Evolutionary conservation across 2,329 filamentous ascomycete genomes (phyloP).

Genomic region (Didymella glomerata): DNA sequence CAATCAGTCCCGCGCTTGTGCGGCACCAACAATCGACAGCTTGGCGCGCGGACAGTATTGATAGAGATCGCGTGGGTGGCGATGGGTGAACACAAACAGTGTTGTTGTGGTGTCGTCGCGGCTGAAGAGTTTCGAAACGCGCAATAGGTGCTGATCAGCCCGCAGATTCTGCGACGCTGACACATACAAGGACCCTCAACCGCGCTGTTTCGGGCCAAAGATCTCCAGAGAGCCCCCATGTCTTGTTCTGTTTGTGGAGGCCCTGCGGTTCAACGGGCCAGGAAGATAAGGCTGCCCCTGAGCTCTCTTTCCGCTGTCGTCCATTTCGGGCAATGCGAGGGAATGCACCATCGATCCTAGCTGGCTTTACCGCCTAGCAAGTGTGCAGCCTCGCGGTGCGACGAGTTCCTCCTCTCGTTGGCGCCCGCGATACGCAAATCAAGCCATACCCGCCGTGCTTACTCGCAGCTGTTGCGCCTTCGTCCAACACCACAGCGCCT

Average conservation of each 20-base stretch:
- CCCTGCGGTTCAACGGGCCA: slow-evolving; percentile 22
- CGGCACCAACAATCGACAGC: slow-evolving; percentile 14
- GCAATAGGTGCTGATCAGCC: slow-evolving; percentile 18
- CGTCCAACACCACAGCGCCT: slow-evolving; percentile 20
- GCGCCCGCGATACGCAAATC: slow-evolving; percentile 24
- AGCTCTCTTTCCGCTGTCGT: slow-evolving; percentile 5
- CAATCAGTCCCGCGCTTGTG: slow-evolving; percentile 18
- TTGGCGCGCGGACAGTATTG: slow-evolving; percentile 2
- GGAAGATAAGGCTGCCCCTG: slow-evolving; percentile 19
- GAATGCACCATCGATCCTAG: slow-evolving; percentile 6
- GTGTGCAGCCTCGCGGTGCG: slow-evolving; percentile 21
- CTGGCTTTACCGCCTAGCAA: slow-evolving; percentile 5
- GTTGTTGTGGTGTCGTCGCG: slow-evolving; percentile 17
- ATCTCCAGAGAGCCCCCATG: slow-evolving; percentile 20
- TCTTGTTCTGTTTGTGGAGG: slow-evolving; percentile 21
- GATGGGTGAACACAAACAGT: slow-evolving; percentile 1
- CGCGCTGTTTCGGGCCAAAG: slow-evolving; percentile 17
- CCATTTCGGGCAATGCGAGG: slow-evolving; percentile 8
- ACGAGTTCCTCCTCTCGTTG: slow-evolving; percentile 14
- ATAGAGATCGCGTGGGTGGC: background rate
- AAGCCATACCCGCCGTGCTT: slow-evolving; percentile 38
- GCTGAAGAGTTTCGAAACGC: slow-evolving; percentile 17
- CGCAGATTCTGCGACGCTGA: slow-evolving; percentile 20
- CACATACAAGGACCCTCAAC: slow-evolving; percentile 17
- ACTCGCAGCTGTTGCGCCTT: slow-evolving; percentile 18